Conservation (phyloP, 1,284 basidiomycete species). For the Cutaneotrichosporon dermatis region DNA sequence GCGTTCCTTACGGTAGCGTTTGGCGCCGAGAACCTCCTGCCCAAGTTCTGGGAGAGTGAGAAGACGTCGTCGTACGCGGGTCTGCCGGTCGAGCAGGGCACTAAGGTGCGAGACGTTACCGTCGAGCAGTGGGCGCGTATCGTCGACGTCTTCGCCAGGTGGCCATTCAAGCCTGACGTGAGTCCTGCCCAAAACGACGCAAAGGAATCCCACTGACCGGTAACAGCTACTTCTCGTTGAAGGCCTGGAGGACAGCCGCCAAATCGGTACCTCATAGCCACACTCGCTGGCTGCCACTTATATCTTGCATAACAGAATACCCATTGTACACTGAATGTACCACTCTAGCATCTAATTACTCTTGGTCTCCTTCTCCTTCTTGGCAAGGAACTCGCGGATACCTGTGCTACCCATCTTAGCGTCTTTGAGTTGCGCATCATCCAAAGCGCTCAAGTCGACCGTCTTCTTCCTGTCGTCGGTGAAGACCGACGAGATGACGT, state of each 20-base stretch:
- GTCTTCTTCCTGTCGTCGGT: conserved; percentile 13
- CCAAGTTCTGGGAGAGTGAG: conserved; percentile 19
- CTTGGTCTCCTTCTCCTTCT: neutral
- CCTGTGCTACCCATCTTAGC: conserved; percentile 87
- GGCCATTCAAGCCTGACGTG: conserved; percentile 44
- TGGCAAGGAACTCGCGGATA: conserved; percentile 72
- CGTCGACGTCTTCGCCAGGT: conserved; percentile 43
- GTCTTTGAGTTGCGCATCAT: conserved; percentile 63
- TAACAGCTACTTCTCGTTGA: conserved; percentile 27
- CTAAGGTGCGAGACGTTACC: conserved; percentile 28
- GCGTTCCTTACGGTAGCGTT: conserved; percentile 50
- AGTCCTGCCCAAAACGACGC: conserved; percentile 6
- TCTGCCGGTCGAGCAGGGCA: conserved; percentile 16
- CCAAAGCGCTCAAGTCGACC: conserved; percentile 36
- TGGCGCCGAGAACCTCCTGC: conserved; percentile 33
- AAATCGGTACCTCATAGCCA: conserved; percentile 16
- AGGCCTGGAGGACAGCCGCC: conserved; percentile 27
- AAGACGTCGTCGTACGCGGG: conserved; percentile 19
- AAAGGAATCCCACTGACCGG: neutral
- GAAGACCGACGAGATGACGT: conserved; percentile 69
- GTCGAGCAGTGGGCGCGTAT: conserved; percentile 38
- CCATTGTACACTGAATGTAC: conserved; percentile 10
- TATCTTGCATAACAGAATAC: conserved; percentile 16
- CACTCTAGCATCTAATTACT: conserved; percentile 6
- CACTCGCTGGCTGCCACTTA: neutral